Base-by-base conservation (phyloP, 352 stramenopile species). In the Detonula confervacea region DNA sequence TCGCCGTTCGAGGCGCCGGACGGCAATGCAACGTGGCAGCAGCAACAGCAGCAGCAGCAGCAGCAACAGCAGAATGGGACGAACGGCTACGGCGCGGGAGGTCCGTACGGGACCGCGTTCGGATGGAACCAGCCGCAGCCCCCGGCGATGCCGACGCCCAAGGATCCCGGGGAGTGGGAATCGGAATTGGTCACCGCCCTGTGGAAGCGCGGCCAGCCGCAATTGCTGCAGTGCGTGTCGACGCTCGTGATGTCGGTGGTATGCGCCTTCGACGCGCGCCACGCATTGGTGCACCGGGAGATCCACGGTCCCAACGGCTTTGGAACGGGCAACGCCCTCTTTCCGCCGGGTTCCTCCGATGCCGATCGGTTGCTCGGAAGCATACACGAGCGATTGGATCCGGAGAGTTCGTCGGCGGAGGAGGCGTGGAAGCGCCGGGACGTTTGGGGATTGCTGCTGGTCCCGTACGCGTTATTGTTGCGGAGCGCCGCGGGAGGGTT, bases 401-500 rank as follows among this genome's bases (percentile, higher is more conserved):
- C 72, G 2, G 46, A 77, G 14, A 73, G 46, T 52, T 30, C 77
- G 33, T 30, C 18, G 20, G 72, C 70, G 11, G 55, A 83, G 29
- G 68, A 87, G 18, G 25, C 56, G 22, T 93, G 87, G 87, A 78
- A 82, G 62, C 74, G 87, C 24, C 57, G 46, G 6, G 87, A 94
- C 73, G 78, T 94, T 49, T 88, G 78, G 54, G 89, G 87, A 55
- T 27, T 92, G 6, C 61, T 94, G 20, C 27, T 83, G 1, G 60
- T 85, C 59, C 68, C 82, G 0, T 93, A 88, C 67, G 81, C 79
- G 3, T 56, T 93, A 9, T 60, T 91, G 11, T 55, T 94, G 24
- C 69, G 77, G 9, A 77, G 78, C 20, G 35, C 73, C 1, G 52
- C 77, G 0, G 35, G 44, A 5, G 22, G 59, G 24, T 55, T 85